Evolutionary conservation across 2,329 filamentous ascomycete species (phyloP), one percentile per base, ranked within the genome.

Genomic region (Gaeumannomyces sp.): DNA sequence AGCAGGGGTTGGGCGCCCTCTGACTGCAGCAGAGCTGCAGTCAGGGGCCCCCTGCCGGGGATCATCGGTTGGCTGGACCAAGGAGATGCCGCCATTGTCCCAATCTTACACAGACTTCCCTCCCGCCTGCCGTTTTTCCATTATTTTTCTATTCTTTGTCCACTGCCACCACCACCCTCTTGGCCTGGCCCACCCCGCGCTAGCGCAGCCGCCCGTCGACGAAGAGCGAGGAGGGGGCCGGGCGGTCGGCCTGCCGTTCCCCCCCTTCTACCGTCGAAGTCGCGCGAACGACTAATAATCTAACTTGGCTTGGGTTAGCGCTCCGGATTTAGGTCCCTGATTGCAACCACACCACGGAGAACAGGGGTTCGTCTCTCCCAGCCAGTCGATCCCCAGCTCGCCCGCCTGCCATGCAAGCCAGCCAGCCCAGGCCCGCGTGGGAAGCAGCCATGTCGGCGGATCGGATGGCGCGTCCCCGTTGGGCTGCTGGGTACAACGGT

Each of bases 121-220:
- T 62, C 50, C 60, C 60, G 35, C 28, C 60, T 62, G 28, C 25
- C 25, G 28, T 28, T 29, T 27, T 59, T 59, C 25, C 11, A 7
- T 28, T 29, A 6, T 22, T 59, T 28, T 31, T 35, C 11, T 66
- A 63, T 56, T 31, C 28, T 29, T 62, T 61, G 35, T 28, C 64
- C 67, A 65, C 66, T 63, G 66, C 68, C 69, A 68, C 71, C 67
- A 67, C 60, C 60, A 62, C 60, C 28, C 27, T 19, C 57, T 59
- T 29, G 25, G 56, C 56, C 56, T n/a, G 7, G n/a, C 28, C 57
- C 25, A 59, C 25, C 25, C 57, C 25, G 57, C 25, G 57, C 57
- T 27, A 59, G 57, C 57, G 57, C 25, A 59, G 14, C 25, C 25
- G 28, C 57, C 25, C 25, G 28, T 25, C 4, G n/a, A 25, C 56